Conservation (phyloP, 768 basidiomycete genomes). For the Termitomyces bulborhizus region DNA sequence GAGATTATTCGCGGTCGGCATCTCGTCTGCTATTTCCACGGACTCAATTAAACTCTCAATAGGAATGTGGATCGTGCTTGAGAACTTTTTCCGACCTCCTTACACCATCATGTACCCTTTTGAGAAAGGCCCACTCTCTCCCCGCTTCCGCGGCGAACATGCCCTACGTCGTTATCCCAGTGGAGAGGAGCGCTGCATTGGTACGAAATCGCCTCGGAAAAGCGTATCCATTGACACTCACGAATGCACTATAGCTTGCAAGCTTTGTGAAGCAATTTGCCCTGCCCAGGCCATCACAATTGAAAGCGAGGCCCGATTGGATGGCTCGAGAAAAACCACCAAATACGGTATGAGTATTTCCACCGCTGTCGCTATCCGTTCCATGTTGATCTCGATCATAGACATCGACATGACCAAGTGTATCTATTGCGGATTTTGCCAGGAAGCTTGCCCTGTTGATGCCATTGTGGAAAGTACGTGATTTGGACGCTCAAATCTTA, state of each 20-base stretch:
- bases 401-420: conserved; percentile 99
- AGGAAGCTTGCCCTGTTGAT: conserved; percentile 99
- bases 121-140: conserved; percentile 96
- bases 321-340: conserved; percentile 94
- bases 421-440: conserved; percentile 99
- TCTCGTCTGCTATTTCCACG: neutral
- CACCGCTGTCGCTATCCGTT: conserved; percentile 14
- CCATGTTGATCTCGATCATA: conserved; percentile 22
- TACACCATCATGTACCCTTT: conserved; percentile 99
- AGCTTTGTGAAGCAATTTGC: conserved; percentile 98
- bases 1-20: conserved; percentile 92
- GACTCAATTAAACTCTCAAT: conserved; percentile 11
- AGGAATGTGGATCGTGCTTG: conserved; percentile 98
- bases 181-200: conserved; percentile 98
- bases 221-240: conserved; percentile 4
- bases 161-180: conserved; percentile 94
- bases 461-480: conserved; percentile 96
- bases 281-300: conserved; percentile 99
- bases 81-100: conserved; percentile 89
- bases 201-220: conserved; percentile 38
- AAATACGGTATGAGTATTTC: conserved; percentile 66
- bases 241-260: conserved; percentile 64
- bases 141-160: conserved; percentile 98
- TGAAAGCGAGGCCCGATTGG: conserved; percentile 92
- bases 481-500: neutral